Evolutionary conservation across 768 basidiomycete genomes (phyloP), one percentile per base, ranked within the genome.

Genomic region (Phaeotremella fagi): DNA sequence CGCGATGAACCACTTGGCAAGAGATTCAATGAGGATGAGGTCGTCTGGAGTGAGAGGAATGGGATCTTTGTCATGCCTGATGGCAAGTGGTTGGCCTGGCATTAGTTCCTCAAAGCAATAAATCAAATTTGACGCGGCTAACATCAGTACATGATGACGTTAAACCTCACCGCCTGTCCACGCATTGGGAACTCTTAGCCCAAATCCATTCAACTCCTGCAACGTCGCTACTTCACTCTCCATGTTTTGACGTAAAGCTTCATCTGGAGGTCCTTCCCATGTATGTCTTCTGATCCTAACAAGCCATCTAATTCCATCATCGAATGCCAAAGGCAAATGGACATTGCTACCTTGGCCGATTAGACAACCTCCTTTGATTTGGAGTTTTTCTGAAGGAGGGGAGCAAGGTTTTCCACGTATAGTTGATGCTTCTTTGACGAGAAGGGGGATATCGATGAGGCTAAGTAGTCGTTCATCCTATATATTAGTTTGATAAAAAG

Each of bases 191-290:
- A 54, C 48, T 25, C 14, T 35, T 9, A 50, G 22, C 22, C 60
- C 60, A 11, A 4, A 24, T 29, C 28, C 31, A 11, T 4, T 14
- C 35, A 61, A 27, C 12, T 47, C 48, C 27, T 41, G 25, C 36
- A 62, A 18, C 9, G 61, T 62, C 6, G 57, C 57, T 12, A 52
- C 37, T 29, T 62, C 61, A 37, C 53, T 55, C 2, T 23, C 6
- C 28, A 48, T 25, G 36, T 44, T 52, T 35, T 37, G 28, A 12
- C 23, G 2, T 3, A 45, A 23, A 22, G 38, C 38, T 9, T 47
- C 45, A 7, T 23, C 29, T 4, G 52, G 50, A 11, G 24, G 27
- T 31, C 37, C 38, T 20, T 41, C 38, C n/a, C 7, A 15, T 1
- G 3, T 5, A 16, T 26, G 33, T 20, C 41, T 44, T 18, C 54